A percentile compares a stretch with the other conserved stretches of the same genome.
Conservation (phyloP, 192 early-diverging fungal species). For the Umbelopsis ramanniana region DNA sequence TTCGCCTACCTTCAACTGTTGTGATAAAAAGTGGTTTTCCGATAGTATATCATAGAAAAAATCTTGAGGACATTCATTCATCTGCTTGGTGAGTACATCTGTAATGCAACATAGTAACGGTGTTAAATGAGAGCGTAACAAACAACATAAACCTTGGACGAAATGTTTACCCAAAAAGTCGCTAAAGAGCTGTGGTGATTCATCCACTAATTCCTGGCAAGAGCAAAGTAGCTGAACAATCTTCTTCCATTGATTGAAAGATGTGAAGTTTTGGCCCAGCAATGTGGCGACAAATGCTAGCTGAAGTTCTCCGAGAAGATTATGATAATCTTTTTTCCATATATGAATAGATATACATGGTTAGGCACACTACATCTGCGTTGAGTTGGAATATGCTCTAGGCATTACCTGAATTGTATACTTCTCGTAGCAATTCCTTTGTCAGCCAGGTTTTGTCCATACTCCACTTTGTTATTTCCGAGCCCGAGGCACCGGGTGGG, state of each 20-base stretch:
- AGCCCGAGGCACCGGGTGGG: conserved; percentile 66
- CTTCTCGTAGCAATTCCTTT: conserved; percentile 48
- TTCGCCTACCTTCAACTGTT: conserved; percentile 50
- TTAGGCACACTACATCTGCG: background rate
- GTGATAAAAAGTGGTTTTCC: conserved; percentile 64
- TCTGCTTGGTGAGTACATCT: conserved; percentile 61
- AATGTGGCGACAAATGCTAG: conserved; percentile 80
- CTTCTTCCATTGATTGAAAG: conserved; percentile 87
- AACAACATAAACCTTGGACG: conserved; percentile 15
- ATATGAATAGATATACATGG: too few relatives aligned
- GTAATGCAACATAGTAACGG: background rate
- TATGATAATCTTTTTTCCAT: conserved; percentile 44
- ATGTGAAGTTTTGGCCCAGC: conserved; percentile 81
- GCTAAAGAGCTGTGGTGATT: conserved; percentile 50
- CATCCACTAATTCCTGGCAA: conserved; percentile 62
- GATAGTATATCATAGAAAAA: conserved; percentile 72
- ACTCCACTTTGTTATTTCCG: conserved; percentile 77
- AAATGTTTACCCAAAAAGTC: conserved; percentile 55
- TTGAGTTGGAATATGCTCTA: background rate
- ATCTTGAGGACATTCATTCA: conserved; percentile 72
- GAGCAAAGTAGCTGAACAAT: conserved; percentile 72
- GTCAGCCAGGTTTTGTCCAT: conserved; percentile 91
- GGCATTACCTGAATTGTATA: conserved; percentile 51
- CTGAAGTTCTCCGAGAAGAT: conserved; percentile 81
- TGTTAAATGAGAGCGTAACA: conserved; percentile 20